Base-by-base conservation (phyloP, 2,329 filamentous ascomycete species). In the Orbilia ellipsospora region DNA sequence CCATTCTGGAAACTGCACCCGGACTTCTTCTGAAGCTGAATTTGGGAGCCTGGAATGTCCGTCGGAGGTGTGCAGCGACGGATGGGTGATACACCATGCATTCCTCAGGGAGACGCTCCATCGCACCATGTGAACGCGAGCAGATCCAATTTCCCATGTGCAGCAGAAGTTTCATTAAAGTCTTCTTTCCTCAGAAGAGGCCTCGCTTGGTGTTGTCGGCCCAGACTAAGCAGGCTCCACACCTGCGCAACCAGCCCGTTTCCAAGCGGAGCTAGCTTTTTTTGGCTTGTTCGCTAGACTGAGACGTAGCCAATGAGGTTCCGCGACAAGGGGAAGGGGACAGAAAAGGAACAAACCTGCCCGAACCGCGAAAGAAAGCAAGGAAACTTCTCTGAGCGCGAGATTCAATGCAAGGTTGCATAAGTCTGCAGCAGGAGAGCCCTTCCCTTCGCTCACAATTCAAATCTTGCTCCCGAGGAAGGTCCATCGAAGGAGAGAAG, bases 91-190 rank as follows among this genome's bases (percentile, higher is more conserved):
- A 36, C 31, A 36, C 42, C 63, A 73, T 42, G 28, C 62, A 74
- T 74, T 74, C 63, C 70, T 68, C 61, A 67, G 63, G 31, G 36
- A 28, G 63, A 68, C 54, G 36, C n/a, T 62, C 61, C 28, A 65
- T 55, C 15, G 15, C 8, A 62, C 54, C 62, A 73, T 73, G 69
- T 73, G 69, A 45, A 60, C 56, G 62, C 62, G 59, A 65, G 62
- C 62, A 62, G 69, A 73, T 73, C 69, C 69, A 73, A 73, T 73
- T 73, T 73, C 69, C 60, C 48, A 52, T 56, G 68, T 60, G 61
- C 61, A 66, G 62, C 36, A 56, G 62, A 48, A 48, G 13, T 48
- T 48, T 48, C 15, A 48, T 48, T 36, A 36, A 36, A 36, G 23
- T 36, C 31, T 36, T 36, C 31, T 36, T 36, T 6, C 31, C 10